Conservation (phyloP, 2,329 filamentous ascomycete genomes). For the Harringtonia lauricola region DNA sequence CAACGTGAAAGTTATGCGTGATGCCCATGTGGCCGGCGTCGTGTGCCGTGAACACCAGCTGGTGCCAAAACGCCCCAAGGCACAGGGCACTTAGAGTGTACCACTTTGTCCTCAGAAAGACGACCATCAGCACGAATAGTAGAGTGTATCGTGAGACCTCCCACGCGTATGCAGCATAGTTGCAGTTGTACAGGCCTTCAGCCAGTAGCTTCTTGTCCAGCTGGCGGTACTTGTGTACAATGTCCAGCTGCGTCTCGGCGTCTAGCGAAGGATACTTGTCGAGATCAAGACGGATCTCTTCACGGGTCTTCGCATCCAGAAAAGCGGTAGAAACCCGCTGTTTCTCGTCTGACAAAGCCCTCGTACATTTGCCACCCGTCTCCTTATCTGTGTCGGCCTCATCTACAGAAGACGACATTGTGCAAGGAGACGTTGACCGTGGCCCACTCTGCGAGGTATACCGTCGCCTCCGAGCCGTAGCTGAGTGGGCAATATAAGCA, state of each 20-base stretch:
- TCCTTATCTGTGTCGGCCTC: slow-evolving; percentile 26
- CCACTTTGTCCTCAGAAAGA: slow-evolving; percentile 52
- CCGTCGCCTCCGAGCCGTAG: background rate
- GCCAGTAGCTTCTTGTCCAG: slow-evolving; percentile 61
- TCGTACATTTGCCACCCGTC: background rate
- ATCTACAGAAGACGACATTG: slow-evolving; percentile 36
- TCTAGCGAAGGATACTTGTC: slow-evolving; percentile 76
- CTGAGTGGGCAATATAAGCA: background rate
- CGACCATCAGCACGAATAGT: slow-evolving; percentile 51
- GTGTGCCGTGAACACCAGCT: slow-evolving; percentile 86
- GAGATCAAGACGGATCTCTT: slow-evolving; percentile 65
- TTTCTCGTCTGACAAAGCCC: background rate
- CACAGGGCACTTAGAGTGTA: slow-evolving; percentile 61
- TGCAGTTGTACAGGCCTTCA: slow-evolving; percentile 73
- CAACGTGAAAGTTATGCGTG: slow-evolving; percentile 76
- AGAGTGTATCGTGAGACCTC: slow-evolving; percentile 63
- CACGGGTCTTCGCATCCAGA: slow-evolving; percentile 60
- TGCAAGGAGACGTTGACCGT: slow-evolving; percentile 44
- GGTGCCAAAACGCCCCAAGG: slow-evolving; percentile 83
- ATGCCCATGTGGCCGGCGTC: slow-evolving; percentile 97
- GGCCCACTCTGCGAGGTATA: background rate
- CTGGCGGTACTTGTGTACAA: slow-evolving; percentile 72
- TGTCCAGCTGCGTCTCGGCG: slow-evolving; percentile 57
- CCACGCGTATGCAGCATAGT: slow-evolving; percentile 67
- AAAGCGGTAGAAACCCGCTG: slow-evolving; percentile 39